phyloP scores from a whole-genome alignment of 2,329 filamentous ascomycete species.

The Graphilbum fragrans region DNA sequence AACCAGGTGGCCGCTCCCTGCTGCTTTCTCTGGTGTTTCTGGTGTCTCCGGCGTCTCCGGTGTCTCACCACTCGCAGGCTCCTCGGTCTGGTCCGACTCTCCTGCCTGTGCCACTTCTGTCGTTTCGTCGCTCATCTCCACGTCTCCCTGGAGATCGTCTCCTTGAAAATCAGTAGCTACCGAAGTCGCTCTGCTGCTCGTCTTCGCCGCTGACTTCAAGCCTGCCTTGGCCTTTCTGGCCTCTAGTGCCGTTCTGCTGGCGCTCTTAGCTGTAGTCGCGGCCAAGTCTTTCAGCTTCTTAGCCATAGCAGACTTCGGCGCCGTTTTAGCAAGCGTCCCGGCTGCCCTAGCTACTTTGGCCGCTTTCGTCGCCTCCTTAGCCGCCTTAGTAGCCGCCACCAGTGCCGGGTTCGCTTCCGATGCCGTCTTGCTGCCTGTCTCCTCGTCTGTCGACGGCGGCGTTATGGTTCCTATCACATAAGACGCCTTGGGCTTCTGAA shows the following conservation, averaged over 20 bases:
- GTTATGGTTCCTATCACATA: neutral
- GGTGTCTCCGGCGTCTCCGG: too few relatives aligned
- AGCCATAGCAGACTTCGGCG: neutral
- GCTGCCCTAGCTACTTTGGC: constrained; percentile 4
- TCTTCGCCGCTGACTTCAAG: neutral
- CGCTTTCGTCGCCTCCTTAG: constrained; percentile 8
- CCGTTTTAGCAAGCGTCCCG: constrained; percentile 7
- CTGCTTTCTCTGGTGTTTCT: neutral
- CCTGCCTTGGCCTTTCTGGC: neutral
- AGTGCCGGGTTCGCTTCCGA: neutral
- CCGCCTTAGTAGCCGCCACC: constrained; percentile 4
- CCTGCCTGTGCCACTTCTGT: too few relatives aligned
- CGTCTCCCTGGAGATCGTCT: too few relatives aligned
- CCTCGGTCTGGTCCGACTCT: too few relatives aligned
- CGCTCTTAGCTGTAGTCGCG: neutral
- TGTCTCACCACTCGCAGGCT: too few relatives aligned
- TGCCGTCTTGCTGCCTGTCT: neutral
- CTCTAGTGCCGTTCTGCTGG: neutral
- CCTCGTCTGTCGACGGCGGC: neutral
- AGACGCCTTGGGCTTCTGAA: neutral
- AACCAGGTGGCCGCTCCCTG: neutral
- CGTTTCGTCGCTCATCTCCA: neutral
- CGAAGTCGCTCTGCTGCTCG: neutral
- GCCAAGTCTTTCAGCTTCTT: constrained; percentile 3
- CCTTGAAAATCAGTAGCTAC: too few relatives aligned